Percentiles rank a stretch among this genome's conserved stretches.
These are phyloP conservation scores for Phaeotremella fagi DNA, from an alignment of 768 basidiomycete genomes.

Conservation along the genomic window DNA sequence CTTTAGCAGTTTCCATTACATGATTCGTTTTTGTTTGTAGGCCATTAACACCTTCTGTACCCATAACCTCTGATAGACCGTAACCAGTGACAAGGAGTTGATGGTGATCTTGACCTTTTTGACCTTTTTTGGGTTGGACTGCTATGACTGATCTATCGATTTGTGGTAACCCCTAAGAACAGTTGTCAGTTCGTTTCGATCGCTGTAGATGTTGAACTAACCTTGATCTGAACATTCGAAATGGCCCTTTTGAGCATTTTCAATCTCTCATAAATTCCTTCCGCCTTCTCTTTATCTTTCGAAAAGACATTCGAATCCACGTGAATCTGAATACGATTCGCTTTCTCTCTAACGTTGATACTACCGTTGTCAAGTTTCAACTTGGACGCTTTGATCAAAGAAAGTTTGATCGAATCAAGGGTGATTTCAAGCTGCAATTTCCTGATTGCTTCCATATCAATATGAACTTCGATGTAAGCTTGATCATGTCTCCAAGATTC, in stretches of 20 bases:
- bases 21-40: conserved; percentile 91
- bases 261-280: conserved; percentile 52
- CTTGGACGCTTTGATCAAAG: conserved; percentile 77
- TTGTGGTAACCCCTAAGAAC: conserved; percentile 67
- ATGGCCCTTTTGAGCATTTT: conserved; percentile 80
- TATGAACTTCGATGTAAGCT: conserved; percentile 86
- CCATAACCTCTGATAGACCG: conserved; percentile 94
- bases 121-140: conserved; percentile 58
- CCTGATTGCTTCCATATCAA: conserved; percentile 80
- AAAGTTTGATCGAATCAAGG: conserved; percentile 87
- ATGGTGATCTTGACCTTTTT: conserved; percentile 81
- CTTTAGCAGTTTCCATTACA: conserved; percentile 89
- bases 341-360: conserved; percentile 31
- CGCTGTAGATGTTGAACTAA: conserved; percentile 41
- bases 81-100: conserved; percentile 95
- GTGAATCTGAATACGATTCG: conserved; percentile 50
- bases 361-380: conserved; percentile 61
- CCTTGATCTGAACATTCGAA: conserved; percentile 85
- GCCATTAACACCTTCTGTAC: conserved; percentile 93
- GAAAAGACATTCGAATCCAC: conserved; percentile 34
- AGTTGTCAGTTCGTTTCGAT: neutral
- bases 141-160: conserved; percentile 93
- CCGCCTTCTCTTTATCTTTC: conserved; percentile 39
- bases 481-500: conserved; percentile 93
- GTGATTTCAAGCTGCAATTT: conserved; percentile 93